Base-by-base conservation (phyloP, 257 asterid genomes). In the Solanum sitiens region DNA sequence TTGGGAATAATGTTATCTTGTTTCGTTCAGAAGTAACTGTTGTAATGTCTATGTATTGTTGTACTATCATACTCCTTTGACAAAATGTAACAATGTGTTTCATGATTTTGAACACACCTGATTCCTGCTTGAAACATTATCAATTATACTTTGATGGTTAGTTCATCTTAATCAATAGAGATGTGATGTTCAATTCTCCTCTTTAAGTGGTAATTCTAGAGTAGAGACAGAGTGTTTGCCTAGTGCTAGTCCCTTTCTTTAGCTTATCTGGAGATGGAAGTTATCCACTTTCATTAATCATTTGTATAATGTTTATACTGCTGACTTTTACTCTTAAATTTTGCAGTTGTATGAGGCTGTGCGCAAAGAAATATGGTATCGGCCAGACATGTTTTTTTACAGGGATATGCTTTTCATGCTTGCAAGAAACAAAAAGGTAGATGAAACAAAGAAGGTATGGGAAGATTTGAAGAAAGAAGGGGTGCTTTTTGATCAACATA, bases 381-480 rank as follows among this genome's bases (percentile, higher is more conserved):
- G 98, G 71, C 99, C 99, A 15, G 99, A 97, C 87, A 95, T 93
- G 99, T 97, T 94, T 89, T 97, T 97, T 91, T 92, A 94, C 89
- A 93, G 98, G 70, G 98, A 97, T 87, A 95, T 97, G 98, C 98
- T 95, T 30, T 87, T 95, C 93, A 97, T 95, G 99, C 98, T 97
- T 84, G 96, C 99, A 32, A 94, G 98, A 90, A 97, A 95, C 93
- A 93, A 92, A 87, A 92, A 84, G 87, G 92, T 92, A 32, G 98
- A 93, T 5, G 96, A 95, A 90, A 87, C 96, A 33, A 91, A 90
- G 76, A 90, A 65, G 85, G 98, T 97, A 18, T 97, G 99, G 98
- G 92, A 75, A n/a, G 98, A 97, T 91, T 79, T 97, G 79, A 94
- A 92, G 91, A 90, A 89, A 39, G 98, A 97, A 91, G 93, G 88